A percentile compares a stretch with the other conserved stretches of the same genome.
These are phyloP conservation scores for Vachellia pachyceras DNA, from an alignment of 306 rosid species.

Conservation along the genomic window DNA sequence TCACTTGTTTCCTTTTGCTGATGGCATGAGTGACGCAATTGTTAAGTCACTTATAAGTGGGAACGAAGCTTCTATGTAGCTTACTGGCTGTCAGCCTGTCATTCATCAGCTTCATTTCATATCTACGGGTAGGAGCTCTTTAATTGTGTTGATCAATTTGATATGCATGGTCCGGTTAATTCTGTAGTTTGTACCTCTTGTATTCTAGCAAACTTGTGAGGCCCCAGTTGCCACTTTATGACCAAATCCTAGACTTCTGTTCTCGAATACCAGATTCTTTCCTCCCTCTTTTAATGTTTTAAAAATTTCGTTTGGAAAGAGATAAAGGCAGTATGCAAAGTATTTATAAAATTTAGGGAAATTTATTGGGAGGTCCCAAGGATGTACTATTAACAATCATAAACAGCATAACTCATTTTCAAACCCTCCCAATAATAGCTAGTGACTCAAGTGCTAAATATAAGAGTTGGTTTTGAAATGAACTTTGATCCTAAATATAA, in stretches of 20 bases:
- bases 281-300: background rate
- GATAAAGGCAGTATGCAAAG: background rate
- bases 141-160: constrained; percentile 34
- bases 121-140: constrained; percentile 28
- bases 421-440: no score
- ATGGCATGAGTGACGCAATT: constrained; percentile 59
- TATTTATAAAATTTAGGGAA: no score
- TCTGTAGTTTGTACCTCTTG: background rate
- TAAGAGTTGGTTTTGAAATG: no score
- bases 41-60: constrained; percentile 54
- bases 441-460: no score
- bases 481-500: no score
- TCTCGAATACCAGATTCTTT: background rate
- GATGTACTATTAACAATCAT: no score
- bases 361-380: no score
- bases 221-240: constrained; percentile 25
- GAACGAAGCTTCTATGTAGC: constrained; percentile 40
- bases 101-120: constrained; percentile 25
- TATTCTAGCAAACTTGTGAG: constrained; percentile 15
- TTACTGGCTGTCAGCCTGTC: constrained; percentile 31
- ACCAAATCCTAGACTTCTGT: background rate
- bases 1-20: constrained; percentile 59
- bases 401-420: no score
- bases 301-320: background rate
- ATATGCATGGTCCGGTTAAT: background rate